Evolutionary conservation across 805 yeast genomes (phyloP), one percentile per base, ranked within the genome.

Genomic region (Candida boidinii): DNA sequence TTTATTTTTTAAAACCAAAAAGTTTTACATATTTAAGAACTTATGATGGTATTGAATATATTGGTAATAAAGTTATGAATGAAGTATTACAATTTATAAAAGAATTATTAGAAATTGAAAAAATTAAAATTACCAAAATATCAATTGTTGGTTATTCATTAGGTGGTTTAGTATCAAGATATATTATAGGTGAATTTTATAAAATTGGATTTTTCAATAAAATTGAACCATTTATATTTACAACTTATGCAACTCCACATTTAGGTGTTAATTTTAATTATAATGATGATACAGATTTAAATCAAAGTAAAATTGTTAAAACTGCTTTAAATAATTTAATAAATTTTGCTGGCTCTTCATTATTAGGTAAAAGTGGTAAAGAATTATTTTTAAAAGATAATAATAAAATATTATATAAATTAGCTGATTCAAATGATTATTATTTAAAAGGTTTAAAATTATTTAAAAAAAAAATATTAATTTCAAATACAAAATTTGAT

Each of bases 61-160:
- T 80, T 37, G 87, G 88, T 2, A 73, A 79, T 38, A 61, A 87
- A 12, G 72, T 84, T 24, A 49, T 80, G n/a, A 64, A 68, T 21
- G 95, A 86, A 51, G 64, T 88, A 12, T 60, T 68, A 24, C 49
- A 51, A 7, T 66, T 66, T 44, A 54, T 73, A 19, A 56, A 55
- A 13, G 49, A 41, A 9, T 51, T 59, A 39, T 44, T 65, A 17
- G 39, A 38, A 12, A 58, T 59, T 9, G 35, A 56, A 29, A 46
- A 46, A 35, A 43, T 56, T 31, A 35, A 48, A 17, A 68, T 69
- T 12, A 52, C 51, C 10, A 70, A 76, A 43, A 70, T 90, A 31
- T 82, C 94, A 39, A 63, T 90, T 26, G 67, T 84, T 3, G 96
- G 97, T 0, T 90, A 88, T 53, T 84, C 95, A 0, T 60, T 90